Conservation (phyloP, 2,329 filamentous ascomycete species). For the Cryphonectria parasitica region DNA sequence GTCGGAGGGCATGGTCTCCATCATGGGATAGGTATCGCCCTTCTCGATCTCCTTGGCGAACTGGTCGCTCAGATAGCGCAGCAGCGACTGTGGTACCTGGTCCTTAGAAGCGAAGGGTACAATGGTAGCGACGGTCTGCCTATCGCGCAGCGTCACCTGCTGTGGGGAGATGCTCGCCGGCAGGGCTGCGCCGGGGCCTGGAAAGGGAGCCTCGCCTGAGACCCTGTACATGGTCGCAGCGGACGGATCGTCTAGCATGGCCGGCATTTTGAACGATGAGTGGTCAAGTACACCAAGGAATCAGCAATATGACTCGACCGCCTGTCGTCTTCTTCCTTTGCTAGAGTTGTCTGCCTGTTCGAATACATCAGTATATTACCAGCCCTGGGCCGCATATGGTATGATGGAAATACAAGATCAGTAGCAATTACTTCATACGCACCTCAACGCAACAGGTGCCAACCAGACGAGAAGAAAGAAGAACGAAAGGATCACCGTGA, state of each 20-base stretch:
- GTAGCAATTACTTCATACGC: not conserved
- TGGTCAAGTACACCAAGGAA: not conserved
- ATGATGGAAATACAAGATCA: not conserved
- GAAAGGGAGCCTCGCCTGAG: slow-evolving; percentile 68
- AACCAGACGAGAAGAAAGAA: not conserved
- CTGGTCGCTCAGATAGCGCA: slow-evolving; percentile 79
- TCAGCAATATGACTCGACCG: not conserved
- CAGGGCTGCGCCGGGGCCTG: slow-evolving; percentile 65
- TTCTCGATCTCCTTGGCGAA: slow-evolving; percentile 90
- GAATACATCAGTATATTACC: not conserved
- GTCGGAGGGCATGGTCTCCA: slow-evolving; percentile 72
- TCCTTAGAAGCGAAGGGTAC: slow-evolving; percentile 79
- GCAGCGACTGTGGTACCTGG: slow-evolving; percentile 75
- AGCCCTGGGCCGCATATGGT: not conserved
- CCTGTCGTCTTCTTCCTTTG: not conserved
- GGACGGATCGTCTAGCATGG: slow-evolving; percentile 77
- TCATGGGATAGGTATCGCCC: slow-evolving; percentile 91
- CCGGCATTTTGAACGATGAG: slow-evolving; percentile 62
- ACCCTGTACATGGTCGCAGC: slow-evolving; percentile 71
- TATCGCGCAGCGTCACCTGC: slow-evolving; percentile 81
- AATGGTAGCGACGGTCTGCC: slow-evolving; percentile 81
- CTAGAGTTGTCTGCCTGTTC: not conserved
- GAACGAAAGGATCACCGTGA: not conserved
- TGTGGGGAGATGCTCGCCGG: slow-evolving; percentile 71
- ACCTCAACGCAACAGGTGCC: not conserved